phyloP scores from a whole-genome alignment of 176 grass and related monocot species.

The Poa pratensis region DNA sequence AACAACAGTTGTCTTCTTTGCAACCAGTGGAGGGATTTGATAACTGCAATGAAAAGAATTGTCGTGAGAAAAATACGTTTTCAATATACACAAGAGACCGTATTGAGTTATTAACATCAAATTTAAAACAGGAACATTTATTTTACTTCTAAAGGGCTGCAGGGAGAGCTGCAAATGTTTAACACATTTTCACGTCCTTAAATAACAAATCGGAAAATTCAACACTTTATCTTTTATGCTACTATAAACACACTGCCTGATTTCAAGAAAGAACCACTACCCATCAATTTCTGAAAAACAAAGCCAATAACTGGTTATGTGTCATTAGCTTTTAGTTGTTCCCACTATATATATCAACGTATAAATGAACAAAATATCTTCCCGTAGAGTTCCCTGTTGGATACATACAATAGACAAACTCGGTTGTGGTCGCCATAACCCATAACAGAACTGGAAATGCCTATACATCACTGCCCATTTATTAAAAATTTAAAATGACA shows the following conservation, averaged over 20 bases:
- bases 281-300: not conserved
- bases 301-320: not conserved
- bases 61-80: not conserved
- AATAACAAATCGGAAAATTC: constrained; percentile 1
- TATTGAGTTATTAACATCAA: not conserved
- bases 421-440: no score
- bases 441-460: not conserved
- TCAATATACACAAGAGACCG: not conserved
- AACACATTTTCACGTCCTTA: not conserved
- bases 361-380: not conserved
- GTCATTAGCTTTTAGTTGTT: not conserved
- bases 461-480: not conserved
- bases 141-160: not conserved
- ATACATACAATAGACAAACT: not conserved
- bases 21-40: constrained; percentile 82
- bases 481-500: not conserved
- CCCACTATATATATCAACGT: not conserved
- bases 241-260: not conserved
- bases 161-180: not conserved
- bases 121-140: not conserved
- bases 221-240: not conserved
- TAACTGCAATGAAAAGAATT: constrained; percentile 51
- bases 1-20: constrained; percentile 78
- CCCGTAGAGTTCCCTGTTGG: not conserved
- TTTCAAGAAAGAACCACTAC: constrained; percentile 13